A percentile compares a stretch with the other conserved stretches of the same genome.
Evolutionary conservation across 495 filamentous ascomycete genomes (phyloP).

Genomic region (Lineolata rhizophorae): DNA sequence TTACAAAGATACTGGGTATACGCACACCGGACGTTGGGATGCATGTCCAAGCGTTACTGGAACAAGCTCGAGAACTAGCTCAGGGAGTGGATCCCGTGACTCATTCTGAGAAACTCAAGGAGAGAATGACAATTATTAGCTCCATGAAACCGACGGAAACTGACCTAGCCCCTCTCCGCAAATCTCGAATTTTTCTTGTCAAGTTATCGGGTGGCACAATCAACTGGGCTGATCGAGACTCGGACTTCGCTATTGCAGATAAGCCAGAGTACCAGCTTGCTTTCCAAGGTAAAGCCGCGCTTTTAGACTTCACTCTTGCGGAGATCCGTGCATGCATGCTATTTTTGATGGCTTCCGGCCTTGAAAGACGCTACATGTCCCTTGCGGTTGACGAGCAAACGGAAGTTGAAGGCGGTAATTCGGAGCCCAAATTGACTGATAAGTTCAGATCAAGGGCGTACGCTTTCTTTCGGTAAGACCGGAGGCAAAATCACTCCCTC

Average conservation of each 20-base stretch:
- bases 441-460: conserved; percentile 2
- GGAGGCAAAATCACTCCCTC: neutral
- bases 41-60: conserved; percentile 1
- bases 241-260: conserved; percentile 3
- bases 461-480: conserved; percentile 4
- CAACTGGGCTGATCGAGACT: conserved; percentile 1
- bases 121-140: conserved; percentile 2
- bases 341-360: neutral
- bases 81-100: neutral
- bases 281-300: neutral
- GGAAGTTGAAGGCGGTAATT: neutral
- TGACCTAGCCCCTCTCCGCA: neutral
- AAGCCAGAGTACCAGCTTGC: conserved; percentile 1
- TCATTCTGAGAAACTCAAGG: too few relatives aligned
- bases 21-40: conserved; percentile 1
- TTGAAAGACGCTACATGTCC: conserved; percentile 1
- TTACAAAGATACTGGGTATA: conserved; percentile 1
- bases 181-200: conserved; percentile 2
- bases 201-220: neutral
- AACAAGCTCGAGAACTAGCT: neutral
- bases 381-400: conserved; percentile 2
- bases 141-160: neutral
- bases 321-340: conserved; percentile 1
- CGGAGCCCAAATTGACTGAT: neutral
- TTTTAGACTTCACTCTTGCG: conserved; percentile 2